These are phyloP conservation scores for Coemansia sp. DNA, from an alignment of 192 early-diverging fungal genomes.

Conservation along the genomic window DNA sequence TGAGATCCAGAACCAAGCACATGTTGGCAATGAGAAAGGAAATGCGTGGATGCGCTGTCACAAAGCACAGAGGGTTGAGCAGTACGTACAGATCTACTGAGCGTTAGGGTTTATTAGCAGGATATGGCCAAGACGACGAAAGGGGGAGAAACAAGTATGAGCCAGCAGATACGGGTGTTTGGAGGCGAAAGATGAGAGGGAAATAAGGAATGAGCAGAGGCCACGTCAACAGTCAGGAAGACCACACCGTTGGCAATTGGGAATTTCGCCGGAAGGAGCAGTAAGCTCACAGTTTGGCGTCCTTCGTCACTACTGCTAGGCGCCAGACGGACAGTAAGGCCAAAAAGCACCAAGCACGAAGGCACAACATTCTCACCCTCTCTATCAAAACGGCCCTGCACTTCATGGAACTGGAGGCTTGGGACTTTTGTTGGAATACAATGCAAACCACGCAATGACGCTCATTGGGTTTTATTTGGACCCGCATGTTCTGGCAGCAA, in stretches of 20 bases:
- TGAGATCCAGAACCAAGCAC: slow-evolving; percentile 2
- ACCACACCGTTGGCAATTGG: background rate
- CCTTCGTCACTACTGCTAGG: background rate
- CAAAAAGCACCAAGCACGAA: background rate
- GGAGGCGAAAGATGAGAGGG: background rate
- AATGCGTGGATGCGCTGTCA: background rate
- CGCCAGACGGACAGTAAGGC: background rate
- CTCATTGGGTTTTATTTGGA: background rate
- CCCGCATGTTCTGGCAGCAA: slow-evolving; percentile 1
- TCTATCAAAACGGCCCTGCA: background rate
- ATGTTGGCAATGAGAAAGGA: background rate
- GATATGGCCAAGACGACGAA: background rate
- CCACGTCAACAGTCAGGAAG: background rate
- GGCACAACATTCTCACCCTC: too few species aligned
- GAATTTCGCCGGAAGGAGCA: slow-evolving; percentile 7
- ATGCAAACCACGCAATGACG: background rate
- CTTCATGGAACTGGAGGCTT: slow-evolving; percentile 5
- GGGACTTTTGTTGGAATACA: background rate
- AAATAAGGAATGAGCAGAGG: background rate
- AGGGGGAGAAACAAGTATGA: background rate
- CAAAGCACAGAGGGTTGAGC: background rate
- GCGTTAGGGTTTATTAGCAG: background rate
- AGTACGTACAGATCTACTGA: background rate
- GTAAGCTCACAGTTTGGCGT: background rate
- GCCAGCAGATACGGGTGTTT: background rate